A percentile compares a stretch with the other conserved stretches of the same genome.
phyloP scores from a whole-genome alignment of 2,329 filamentous ascomycete species.

The Magnaporthiopsis incrustans region DNA sequence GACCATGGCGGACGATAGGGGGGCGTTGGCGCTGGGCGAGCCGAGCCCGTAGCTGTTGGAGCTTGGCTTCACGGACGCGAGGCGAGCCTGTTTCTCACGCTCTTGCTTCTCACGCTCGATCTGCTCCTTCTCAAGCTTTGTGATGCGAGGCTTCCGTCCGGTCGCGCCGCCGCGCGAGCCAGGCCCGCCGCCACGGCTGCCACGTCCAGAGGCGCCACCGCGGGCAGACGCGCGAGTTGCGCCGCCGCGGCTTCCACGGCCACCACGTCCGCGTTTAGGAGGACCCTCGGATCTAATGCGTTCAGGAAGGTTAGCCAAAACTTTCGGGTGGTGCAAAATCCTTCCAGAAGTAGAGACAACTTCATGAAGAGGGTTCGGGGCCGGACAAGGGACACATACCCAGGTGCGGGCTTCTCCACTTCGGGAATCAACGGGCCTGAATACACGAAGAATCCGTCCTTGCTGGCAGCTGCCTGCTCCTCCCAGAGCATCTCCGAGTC shows the following conservation, averaged over 20 bases:
- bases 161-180: conserved; percentile 70
- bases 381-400: conserved; percentile 31
- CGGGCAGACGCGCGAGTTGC: conserved; percentile 44
- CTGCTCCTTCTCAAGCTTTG: conserved; percentile 75
- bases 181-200: conserved; percentile 42
- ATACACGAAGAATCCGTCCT: conserved; percentile 97
- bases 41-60: conserved; percentile 4
- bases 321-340: background rate
- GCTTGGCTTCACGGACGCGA: conserved; percentile 24
- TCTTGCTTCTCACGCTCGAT: conserved; percentile 76
- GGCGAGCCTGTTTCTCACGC: conserved; percentile 45
- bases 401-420: conserved; percentile 61
- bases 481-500: conserved; percentile 95
- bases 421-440: conserved; percentile 85
- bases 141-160: conserved; percentile 74
- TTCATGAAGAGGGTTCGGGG: too few species aligned
- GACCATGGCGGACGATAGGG: conserved; percentile 14
- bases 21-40: conserved; percentile 1
- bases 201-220: conserved; percentile 56
- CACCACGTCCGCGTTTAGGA: conserved; percentile 58
- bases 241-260: conserved; percentile 35
- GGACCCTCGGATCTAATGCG: conserved; percentile 60
- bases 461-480: conserved; percentile 85
- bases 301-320: background rate
- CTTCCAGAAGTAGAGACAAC: background rate